Conservation (phyloP, 1,139 yeast genomes). For the Debaryomyces psychrophilus region DNA sequence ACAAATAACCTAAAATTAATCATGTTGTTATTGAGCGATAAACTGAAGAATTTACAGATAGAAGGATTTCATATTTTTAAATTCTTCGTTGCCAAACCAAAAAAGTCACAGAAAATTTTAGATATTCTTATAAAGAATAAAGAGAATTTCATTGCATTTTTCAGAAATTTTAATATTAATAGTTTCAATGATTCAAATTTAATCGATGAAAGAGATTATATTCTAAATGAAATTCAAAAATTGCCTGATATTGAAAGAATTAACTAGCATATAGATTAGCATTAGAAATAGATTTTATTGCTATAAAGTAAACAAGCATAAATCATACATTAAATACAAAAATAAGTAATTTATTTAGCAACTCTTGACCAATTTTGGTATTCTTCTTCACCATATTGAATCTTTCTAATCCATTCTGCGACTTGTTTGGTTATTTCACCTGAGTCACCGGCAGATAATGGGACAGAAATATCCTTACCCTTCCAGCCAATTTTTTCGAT, state of each 20-base stretch:
- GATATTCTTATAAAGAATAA: conserved; percentile 86
- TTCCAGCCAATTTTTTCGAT: conserved; percentile 83
- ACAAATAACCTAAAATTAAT: conserved; percentile 81
- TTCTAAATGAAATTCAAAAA: conserved; percentile 71
- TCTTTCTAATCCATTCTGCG: conserved; percentile 80
- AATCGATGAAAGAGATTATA: conserved; percentile 79
- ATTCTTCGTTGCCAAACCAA: conserved; percentile 92
- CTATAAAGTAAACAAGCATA: conserved; percentile 1
- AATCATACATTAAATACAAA: conserved; percentile 1
- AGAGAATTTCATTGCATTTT: conserved; percentile 69
- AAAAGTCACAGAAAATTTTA: conserved; percentile 74
- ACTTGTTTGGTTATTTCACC: conserved; percentile 80
- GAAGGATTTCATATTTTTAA: conserved; percentile 95
- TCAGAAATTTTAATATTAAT: conserved; percentile 66
- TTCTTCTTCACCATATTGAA: conserved; percentile 84
- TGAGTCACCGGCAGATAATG: conserved; percentile 75
- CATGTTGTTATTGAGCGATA: conserved; percentile 85
- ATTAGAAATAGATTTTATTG: conserved; percentile 7
- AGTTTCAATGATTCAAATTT: conserved; percentile 69
- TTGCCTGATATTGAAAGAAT: conserved; percentile 53
- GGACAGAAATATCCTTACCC: conserved; percentile 72
- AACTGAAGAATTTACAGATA: conserved; percentile 82
- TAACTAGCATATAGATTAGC: conserved; percentile 11
- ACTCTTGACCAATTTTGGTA: conserved; percentile 65
- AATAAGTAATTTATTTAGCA: conserved; percentile 26